Evolutionary conservation across 306 rosid species (phyloP), one percentile per base, ranked within the genome.

Genomic region (Parietaria judaica): DNA sequence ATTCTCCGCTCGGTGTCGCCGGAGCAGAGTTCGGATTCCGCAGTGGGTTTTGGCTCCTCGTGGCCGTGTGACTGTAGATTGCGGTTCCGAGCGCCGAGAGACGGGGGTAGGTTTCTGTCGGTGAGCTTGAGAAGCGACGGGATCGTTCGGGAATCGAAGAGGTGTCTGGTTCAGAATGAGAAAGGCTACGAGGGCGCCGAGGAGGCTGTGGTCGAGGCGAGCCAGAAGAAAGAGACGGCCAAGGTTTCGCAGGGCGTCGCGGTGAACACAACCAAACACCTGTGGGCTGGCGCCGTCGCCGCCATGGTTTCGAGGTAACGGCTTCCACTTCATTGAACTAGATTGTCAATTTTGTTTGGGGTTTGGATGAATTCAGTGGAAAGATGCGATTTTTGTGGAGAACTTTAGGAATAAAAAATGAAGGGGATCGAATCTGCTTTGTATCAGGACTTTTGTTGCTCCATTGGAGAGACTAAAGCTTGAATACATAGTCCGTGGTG

Each of bases 391-490:
- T 46, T 11, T 8, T 60, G 43, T 60, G 49, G 37, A 37, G 38
- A 14, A 36, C 50, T 66, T 16, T 41, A 36, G 65, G 10, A 47
- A 17, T 11, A 51, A 14, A 2, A 39, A 56, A 51, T 43, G 9
- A 66, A 56, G 36, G 44, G 50, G 15, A 58, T 39, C 54, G 72
- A 51, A 6, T 51, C 45, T 57, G 69, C 44, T 56, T 64, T 34
- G 54, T 67, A 51, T 58, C 83, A 92, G 99, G 77, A 92, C 99
- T 55, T 86, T 84, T 68, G 94, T 92, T 49, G 99, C 99, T 2
- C 99, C 99, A 3, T 95, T 92, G 39, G 99, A 92, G 79, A 86
- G 99, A 70, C 90, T 92, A 13, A 92, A 92, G 94, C 81, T 92
- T 85, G 99, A 92, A 54, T 92, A 92, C 57, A 86, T 92, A 62